Conservation (phyloP, 2,329 filamentous ascomycete genomes). For the Verticillium nonalfalfae region DNA sequence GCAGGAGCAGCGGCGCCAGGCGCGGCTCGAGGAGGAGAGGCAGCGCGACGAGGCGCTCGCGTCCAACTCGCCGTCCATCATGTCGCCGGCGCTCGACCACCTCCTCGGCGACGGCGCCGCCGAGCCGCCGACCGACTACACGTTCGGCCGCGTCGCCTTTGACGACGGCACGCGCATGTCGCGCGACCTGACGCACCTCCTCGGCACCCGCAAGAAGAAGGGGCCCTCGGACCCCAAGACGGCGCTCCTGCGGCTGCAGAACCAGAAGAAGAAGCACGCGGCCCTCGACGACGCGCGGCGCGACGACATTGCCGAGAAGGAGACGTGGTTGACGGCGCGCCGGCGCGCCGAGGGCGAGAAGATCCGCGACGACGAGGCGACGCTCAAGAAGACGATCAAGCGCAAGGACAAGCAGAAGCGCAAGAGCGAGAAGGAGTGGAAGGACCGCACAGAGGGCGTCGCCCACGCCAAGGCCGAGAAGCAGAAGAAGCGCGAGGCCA, state of each 20-base stretch:
- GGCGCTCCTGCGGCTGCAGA: conserved; percentile 78
- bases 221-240: conserved; percentile 81
- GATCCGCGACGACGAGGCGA: conserved; percentile 75
- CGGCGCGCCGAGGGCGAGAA: conserved; percentile 85
- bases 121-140: conserved; percentile 55
- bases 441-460: conserved; percentile 64
- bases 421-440: conserved; percentile 89
- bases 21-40: conserved; percentile 72
- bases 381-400: conserved; percentile 93
- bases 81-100: conserved; percentile 48
- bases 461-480: conserved; percentile 70
- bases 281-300: conserved; percentile 74
- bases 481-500: conserved; percentile 77
- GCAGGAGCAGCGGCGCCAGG: conserved; percentile 72
- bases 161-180: conserved; percentile 77
- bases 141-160: conserved; percentile 89
- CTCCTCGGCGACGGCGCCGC: conserved; percentile 17
- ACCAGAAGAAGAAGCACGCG: conserved; percentile 75
- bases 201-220: conserved; percentile 55
- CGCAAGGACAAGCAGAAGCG: conserved; percentile 84
- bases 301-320: conserved; percentile 85
- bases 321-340: conserved; percentile 86
- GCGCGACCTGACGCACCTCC: conserved; percentile 59
- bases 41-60: conserved; percentile 58
- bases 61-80: conserved; percentile 54